Percentiles rank a stretch among this genome's conserved stretches.
Conservation (phyloP, 106 monocot genomes). For the Dactylorhiza incarnata region DNA sequence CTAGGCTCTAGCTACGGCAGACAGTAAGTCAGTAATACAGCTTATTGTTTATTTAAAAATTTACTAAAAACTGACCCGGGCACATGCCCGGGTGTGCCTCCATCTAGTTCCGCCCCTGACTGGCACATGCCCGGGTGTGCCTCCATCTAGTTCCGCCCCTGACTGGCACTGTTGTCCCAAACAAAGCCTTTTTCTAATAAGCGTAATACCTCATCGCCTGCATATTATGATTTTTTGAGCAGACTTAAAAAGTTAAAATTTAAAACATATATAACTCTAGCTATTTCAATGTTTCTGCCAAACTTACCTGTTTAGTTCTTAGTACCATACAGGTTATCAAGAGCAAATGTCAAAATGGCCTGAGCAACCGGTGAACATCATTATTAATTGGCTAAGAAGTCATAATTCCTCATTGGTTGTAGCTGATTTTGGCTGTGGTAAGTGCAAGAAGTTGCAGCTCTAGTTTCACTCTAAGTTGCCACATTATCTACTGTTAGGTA, state of each 20-base stretch:
- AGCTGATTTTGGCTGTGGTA: conserved; percentile 99
- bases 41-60: too few species aligned
- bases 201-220: not conserved
- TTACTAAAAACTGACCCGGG: too few species aligned
- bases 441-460: conserved; percentile 14
- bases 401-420: conserved; percentile 53
- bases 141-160: too few species aligned
- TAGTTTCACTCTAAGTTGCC: not conserved
- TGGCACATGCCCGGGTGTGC: too few species aligned
- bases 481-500: not conserved
- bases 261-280: not conserved
- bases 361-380: conserved; percentile 79
- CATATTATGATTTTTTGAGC: not conserved
- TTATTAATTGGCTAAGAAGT: conserved; percentile 77
- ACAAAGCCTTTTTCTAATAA: too few species aligned
- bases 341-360: conserved; percentile 98
- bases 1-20: too few species aligned
- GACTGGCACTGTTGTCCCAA: too few species aligned
- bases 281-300: not conserved
- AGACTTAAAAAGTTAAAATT: not conserved
- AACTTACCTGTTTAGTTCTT: conserved; percentile 8
- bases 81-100: too few species aligned
- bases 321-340: conserved; percentile 98
- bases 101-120: too few species aligned
- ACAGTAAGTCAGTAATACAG: too few species aligned